These are phyloP conservation scores for Gastrolobium villosum DNA, from an alignment of 306 rosid species.

Conservation along the genomic window DNA sequence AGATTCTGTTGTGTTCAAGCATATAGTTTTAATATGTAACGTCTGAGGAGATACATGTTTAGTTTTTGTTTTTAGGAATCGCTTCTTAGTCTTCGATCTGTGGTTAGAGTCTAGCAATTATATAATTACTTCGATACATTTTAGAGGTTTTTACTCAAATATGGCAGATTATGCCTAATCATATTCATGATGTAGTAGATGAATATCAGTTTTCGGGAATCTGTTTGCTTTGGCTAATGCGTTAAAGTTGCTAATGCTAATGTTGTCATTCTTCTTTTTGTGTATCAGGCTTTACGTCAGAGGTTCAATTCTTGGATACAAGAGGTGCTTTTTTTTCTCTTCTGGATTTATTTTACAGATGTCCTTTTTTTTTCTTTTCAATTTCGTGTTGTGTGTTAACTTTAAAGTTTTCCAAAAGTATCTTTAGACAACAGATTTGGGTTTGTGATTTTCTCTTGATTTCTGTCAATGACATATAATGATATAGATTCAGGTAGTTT, in stretches of 20 bases:
- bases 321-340: slow-evolving; percentile 61
- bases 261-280: neutral
- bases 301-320: slow-evolving; percentile 92
- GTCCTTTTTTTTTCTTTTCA: neutral
- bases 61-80: neutral
- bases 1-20: no score
- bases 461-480: neutral
- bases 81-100: neutral
- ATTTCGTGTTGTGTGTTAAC: neutral
- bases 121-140: neutral
- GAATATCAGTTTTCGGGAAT: neutral
- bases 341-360: neutral
- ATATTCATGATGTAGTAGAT: neutral
- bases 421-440: neutral
- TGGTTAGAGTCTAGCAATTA: neutral
- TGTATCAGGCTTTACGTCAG: slow-evolving; percentile 80
- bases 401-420: slow-evolving; percentile 8
- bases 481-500: neutral
- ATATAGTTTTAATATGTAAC: neutral
- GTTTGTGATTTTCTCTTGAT: neutral
- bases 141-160: neutral
- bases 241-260: no score
- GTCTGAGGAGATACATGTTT: neutral
- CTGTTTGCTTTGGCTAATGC: neutral
- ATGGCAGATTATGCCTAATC: neutral